phyloP scores from a whole-genome alignment of 495 filamentous ascomycete genomes.

The Elasticomyces elasticus region DNA sequence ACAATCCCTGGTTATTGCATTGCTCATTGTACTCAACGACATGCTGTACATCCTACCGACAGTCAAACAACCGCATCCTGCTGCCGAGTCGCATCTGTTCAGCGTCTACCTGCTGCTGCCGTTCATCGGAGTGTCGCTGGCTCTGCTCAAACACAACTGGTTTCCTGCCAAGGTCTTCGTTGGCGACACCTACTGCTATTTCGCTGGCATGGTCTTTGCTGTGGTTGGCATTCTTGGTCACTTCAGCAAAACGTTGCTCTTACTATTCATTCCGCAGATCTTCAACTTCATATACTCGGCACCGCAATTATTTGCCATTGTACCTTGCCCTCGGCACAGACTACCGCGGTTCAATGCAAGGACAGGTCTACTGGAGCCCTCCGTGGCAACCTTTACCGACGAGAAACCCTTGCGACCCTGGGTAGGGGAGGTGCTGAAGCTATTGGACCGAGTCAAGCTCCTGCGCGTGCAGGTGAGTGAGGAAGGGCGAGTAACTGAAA shows the following conservation, averaged over 20 bases:
- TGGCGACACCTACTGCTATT: conserved; percentile 98
- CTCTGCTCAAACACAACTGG: conserved; percentile 86
- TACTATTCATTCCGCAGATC: conserved; percentile 86
- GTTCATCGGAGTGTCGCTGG: conserved; percentile 83
- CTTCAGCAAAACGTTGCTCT: conserved; percentile 91
- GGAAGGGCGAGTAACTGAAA: conserved; percentile 63
- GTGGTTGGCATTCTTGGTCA: conserved; percentile 94
- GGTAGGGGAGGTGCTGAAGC: conserved; percentile 49
- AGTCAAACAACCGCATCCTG: conserved; percentile 64
- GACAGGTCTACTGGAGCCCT: conserved; percentile 75
- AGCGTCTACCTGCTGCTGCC: conserved; percentile 88
- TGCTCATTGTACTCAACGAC: conserved; percentile 77
- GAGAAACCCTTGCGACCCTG: conserved; percentile 54
- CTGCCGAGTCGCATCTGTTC: conserved; percentile 91
- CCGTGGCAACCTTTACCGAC: conserved; percentile 62
- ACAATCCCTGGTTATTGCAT: conserved; percentile 84
- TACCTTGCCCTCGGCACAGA: conserved; percentile 87
- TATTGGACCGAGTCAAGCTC: conserved; percentile 55
- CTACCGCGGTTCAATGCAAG: conserved; percentile 77
- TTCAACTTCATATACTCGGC: conserved; percentile 92
- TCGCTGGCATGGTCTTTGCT: conserved; percentile 97
- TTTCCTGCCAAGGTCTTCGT: conserved; percentile 93
- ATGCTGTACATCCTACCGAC: conserved; percentile 58
- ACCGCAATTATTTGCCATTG: conserved; percentile 78
- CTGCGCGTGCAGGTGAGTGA: conserved; percentile 54